phyloP scores from a whole-genome alignment of 305 asterid species.

The Euphrasia arctica region DNA sequence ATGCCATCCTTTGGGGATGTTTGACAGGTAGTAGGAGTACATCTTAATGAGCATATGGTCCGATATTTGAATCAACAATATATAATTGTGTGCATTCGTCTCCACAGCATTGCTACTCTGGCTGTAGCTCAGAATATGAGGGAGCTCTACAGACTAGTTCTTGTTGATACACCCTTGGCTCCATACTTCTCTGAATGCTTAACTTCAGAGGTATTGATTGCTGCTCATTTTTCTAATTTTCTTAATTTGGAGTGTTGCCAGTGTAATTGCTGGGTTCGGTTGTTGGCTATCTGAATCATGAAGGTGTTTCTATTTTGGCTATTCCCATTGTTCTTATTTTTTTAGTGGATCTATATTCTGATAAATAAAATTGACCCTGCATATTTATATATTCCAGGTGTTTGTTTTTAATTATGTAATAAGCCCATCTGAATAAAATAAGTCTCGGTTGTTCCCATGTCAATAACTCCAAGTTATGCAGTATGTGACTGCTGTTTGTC shows the following conservation, averaged over 20 bases:
- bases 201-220: constrained; percentile 76
- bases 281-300: background rate
- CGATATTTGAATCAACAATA: constrained; percentile 5
- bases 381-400: constrained; percentile 6
- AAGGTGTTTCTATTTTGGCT: background rate
- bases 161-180: constrained; percentile 96
- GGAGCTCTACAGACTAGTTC: constrained; percentile 96
- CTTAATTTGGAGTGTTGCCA: background rate
- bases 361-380: constrained; percentile 10
- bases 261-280: constrained; percentile 5
- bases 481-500: background rate
- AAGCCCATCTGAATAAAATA: constrained; percentile 2
- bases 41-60: constrained; percentile 18
- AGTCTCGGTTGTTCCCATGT: background rate
- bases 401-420: constrained; percentile 18
- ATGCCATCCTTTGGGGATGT: constrained; percentile 99
- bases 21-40: constrained; percentile 66
- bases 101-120: constrained; percentile 81
- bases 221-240: background rate
- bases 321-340: constrained; percentile 5
- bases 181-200: constrained; percentile 98
- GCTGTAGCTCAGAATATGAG: constrained; percentile 99
- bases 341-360: constrained; percentile 11
- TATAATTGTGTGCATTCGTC: constrained; percentile 19
- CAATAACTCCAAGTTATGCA: constrained; percentile 4